These are phyloP conservation scores for Pichia gijzeniarum DNA, from an alignment of 805 yeast genomes.

Conservation along the genomic window DNA sequence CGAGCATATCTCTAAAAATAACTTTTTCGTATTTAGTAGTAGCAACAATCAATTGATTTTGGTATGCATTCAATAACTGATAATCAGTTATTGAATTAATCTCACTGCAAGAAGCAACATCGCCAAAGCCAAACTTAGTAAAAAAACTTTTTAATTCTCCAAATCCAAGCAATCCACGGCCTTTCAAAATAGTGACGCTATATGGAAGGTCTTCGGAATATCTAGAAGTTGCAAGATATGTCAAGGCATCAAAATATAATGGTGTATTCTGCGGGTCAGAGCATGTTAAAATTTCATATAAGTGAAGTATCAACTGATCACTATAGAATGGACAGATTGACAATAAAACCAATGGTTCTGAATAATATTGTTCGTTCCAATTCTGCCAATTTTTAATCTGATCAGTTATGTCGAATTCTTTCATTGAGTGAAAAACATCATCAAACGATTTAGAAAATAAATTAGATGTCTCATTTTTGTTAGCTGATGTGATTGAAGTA, in stretches of 20 bases:
- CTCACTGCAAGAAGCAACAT: slow-evolving; percentile 18
- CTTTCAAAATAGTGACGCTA: slow-evolving; percentile 39
- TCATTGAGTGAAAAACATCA: slow-evolving; percentile 19
- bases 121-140: slow-evolving; percentile 24
- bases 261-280: slow-evolving; percentile 43
- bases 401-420: slow-evolving; percentile 20
- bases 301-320: slow-evolving; percentile 41
- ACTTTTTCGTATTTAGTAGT: slow-evolving; percentile 20
- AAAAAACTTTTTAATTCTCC: slow-evolving; percentile 34
- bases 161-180: slow-evolving; percentile 48
- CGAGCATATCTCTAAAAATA: slow-evolving; percentile 34
- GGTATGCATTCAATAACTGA: slow-evolving; percentile 25
- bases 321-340: slow-evolving; percentile 44
- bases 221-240: slow-evolving; percentile 42
- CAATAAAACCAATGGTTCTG: slow-evolving; percentile 33
- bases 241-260: slow-evolving; percentile 52
- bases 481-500: slow-evolving; percentile 26
- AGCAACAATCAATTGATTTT: slow-evolving; percentile 21
- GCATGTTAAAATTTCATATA: slow-evolving; percentile 36
- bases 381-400: slow-evolving; percentile 23
- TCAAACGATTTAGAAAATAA: slow-evolving; percentile 17
- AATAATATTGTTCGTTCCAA: slow-evolving; percentile 20
- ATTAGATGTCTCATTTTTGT: slow-evolving; percentile 17
- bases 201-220: slow-evolving; percentile 34
- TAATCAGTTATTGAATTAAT: slow-evolving; percentile 21